phyloP scores from a whole-genome alignment of 1,284 basidiomycete genomes.

The Rugosomyces carneus region DNA sequence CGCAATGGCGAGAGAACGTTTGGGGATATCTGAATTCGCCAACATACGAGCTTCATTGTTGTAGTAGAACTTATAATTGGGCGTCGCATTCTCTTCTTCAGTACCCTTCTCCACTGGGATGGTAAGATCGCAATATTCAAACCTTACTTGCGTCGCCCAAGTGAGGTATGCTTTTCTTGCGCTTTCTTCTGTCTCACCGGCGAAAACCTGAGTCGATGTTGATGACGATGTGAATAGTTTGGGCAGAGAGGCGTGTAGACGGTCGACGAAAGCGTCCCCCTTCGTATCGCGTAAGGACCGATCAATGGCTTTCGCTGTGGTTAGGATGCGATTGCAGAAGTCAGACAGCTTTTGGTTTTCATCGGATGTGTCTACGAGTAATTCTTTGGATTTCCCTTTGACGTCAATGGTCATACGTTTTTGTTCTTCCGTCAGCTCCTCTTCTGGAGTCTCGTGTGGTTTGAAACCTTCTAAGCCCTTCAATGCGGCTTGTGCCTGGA shows the following conservation, averaged over 20 bases:
- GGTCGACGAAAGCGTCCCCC: conserved; percentile 74
- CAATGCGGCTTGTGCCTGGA: conserved; percentile 83
- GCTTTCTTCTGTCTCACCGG: conserved; percentile 58
- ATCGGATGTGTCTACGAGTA: conserved; percentile 39
- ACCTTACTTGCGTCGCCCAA: conserved; percentile 76
- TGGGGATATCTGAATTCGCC: conserved; percentile 74
- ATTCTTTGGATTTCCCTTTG: conserved; percentile 60
- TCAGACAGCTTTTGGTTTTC: conserved; percentile 62
- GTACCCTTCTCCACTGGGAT: conserved; percentile 32
- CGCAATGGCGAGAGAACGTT: conserved; percentile 84
- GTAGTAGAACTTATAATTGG: conserved; percentile 75
- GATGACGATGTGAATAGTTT: conserved; percentile 49
- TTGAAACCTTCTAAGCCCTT: conserved; percentile 74
- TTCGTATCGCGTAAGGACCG: conserved; percentile 80
- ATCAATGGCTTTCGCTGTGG: conserved; percentile 78
- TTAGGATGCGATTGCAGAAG: conserved; percentile 76
- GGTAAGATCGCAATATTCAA: conserved; percentile 83
- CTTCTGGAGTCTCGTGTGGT: conserved; percentile 37
- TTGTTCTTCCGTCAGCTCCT: conserved; percentile 76
- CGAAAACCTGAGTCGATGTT: conserved; percentile 38
- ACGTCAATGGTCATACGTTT: conserved; percentile 68
- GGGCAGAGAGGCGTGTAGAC: conserved; percentile 70
- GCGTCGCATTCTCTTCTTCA: conserved; percentile 42
- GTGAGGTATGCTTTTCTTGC: conserved; percentile 66
- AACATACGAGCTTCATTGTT: conserved; percentile 77